Conservation (phyloP, 2,329 filamentous ascomycete species). For the Penicillium italicum region DNA sequence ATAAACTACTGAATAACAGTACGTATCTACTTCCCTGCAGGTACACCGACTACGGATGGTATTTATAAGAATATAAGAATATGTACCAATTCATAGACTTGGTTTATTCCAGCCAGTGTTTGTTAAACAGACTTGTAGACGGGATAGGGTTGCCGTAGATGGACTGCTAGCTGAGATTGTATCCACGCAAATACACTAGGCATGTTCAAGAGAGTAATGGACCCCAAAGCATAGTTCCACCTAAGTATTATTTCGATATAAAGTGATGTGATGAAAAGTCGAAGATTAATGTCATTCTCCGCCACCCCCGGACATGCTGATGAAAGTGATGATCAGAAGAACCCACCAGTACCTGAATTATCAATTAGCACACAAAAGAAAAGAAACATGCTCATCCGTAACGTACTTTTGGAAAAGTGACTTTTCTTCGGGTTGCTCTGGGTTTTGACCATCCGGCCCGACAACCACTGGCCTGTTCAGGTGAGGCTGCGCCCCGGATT, state of each 20-base stretch:
- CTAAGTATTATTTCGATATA: background rate
- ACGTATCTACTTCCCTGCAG: background rate
- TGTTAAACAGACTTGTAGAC: background rate
- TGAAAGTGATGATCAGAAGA: conserved; percentile 40
- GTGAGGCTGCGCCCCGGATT: conserved; percentile 36
- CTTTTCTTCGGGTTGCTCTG: conserved; percentile 42
- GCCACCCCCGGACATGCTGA: conserved; percentile 40
- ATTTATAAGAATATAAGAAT: background rate
- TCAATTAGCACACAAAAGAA: background rate
- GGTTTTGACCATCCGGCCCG: conserved; percentile 37
- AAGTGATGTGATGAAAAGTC: background rate
- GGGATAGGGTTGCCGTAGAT: background rate
- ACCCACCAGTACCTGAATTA: conserved; percentile 48
- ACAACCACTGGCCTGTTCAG: conserved; percentile 41
- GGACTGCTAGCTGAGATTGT: background rate
- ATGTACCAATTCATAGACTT: background rate
- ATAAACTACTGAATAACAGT: no score
- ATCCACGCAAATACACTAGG: background rate
- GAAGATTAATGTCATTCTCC: conserved; percentile 30
- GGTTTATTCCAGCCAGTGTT: background rate
- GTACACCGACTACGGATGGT: background rate
- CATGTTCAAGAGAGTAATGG: background rate
- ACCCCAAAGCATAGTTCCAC: background rate
- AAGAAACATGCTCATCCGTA: background rate
- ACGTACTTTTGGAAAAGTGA: conserved; percentile 45